Percentiles rank a stretch among this genome's conserved stretches.
These are phyloP conservation scores for Flaveria robusta DNA, from an alignment of 129 eudicot species.

Conservation along the genomic window DNA sequence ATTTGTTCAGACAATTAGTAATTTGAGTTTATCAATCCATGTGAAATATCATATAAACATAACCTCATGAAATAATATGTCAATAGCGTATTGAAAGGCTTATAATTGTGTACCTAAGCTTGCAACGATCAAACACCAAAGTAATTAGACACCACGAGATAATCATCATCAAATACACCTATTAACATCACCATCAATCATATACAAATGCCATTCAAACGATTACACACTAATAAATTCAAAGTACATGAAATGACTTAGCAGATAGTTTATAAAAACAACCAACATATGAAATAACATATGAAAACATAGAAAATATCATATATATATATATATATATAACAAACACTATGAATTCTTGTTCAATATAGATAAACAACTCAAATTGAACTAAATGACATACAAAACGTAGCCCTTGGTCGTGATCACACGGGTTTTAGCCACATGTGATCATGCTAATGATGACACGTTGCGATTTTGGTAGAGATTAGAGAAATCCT, in stretches of 20 bases:
- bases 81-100: background rate
- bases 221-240: background rate
- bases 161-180: background rate
- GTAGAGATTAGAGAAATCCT: background rate
- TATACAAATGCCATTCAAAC: background rate
- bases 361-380: background rate
- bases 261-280: background rate
- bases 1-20: conserved; percentile 5
- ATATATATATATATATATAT: background rate
- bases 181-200: background rate
- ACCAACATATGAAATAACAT: background rate
- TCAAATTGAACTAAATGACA: background rate
- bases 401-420: background rate
- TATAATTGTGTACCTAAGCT: background rate
- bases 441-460: background rate
- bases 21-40: background rate
- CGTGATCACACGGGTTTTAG: background rate
- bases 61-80: background rate
- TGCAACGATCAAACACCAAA: background rate
- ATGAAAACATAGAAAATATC: background rate
- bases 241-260: background rate
- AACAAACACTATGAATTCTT: background rate
- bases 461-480: background rate
- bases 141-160: background rate
- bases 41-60: background rate